Base-by-base conservation (phyloP, 2,329 filamentous ascomycete species). In the Cercospora zeina region DNA sequence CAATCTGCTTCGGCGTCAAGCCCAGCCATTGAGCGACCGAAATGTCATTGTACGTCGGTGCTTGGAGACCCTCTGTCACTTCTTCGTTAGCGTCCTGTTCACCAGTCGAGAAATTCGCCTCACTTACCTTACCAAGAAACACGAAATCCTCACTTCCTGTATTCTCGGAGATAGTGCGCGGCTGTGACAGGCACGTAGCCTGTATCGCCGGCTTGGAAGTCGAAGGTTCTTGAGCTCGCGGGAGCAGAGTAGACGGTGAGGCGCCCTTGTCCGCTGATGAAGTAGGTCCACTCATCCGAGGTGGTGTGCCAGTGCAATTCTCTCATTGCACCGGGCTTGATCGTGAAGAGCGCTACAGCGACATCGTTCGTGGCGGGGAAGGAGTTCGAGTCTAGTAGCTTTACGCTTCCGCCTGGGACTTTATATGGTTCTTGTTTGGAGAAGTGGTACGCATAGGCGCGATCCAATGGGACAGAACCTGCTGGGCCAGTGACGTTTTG, bases 301-400 rank as follows among this genome's bases (percentile, higher is more conserved):
- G 78, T 79, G 1, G 82, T 82, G 74, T 87, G 85, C 85, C 85
- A 87, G 75, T 87, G 85, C 47, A 88, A 75, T 70, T 87, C 85
- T 21, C 85, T 81, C 82, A 87, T 84, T 1, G 84, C 85, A n/a
- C 85, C 85, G 0, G 85, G 84, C 67, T 85, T 77, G 33, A 87
- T 76, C 1, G 81, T 83, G 9, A 87, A 82, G 1, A 87, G 76
- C 0, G 83, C 84, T 0, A 81, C 80, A 3, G 84, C 82, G 71
- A 87, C 85, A 59, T 77, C 79, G 10, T 70, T 72, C 0, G 85
- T 82, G 30, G 85, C 75, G 4, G 85, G 85, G 73, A 87, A 87
- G 1, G 79, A 84, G 0, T 74, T 70, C 0, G 83, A 79, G 68
- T 87, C 85, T 6, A 87, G 71, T 59, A 87, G 82, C 75, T 87